These are phyloP conservation scores for Pythium monospermum DNA, from an alignment of 352 stramenopile species.

Conservation along the genomic window DNA sequence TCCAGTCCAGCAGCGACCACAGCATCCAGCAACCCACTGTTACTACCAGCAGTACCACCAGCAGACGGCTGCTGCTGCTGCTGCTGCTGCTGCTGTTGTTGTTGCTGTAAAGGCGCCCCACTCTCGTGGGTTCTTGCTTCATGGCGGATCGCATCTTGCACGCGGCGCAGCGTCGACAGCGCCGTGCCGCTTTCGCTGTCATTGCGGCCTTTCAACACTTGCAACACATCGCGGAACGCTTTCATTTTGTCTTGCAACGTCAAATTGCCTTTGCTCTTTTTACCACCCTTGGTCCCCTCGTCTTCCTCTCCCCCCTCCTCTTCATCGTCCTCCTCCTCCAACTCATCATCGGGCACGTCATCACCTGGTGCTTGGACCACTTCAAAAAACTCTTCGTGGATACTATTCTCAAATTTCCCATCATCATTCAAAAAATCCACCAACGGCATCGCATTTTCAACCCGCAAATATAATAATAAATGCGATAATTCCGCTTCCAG, in stretches of 20 bases:
- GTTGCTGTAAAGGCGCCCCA: too few relatives aligned
- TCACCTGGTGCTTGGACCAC: conserved; percentile 61
- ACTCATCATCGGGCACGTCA: conserved; percentile 60
- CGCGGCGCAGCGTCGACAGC: conserved; percentile 48
- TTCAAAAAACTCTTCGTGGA: conserved; percentile 84
- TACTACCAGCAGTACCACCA: too few relatives aligned
- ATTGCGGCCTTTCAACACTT: conserved; percentile 68
- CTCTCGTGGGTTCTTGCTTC: conserved; percentile 8
- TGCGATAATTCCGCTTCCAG: conserved; percentile 64
- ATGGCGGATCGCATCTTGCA: conserved; percentile 53
- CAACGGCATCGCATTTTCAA: conserved; percentile 54
- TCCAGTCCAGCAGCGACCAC: too few relatives aligned
- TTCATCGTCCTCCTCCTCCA: conserved; percentile 48
- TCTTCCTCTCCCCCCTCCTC: too few relatives aligned
- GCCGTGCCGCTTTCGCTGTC: conserved; percentile 49
- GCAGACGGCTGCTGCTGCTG: too few relatives aligned
- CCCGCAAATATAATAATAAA: conserved; percentile 55
- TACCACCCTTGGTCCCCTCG: too few relatives aligned
- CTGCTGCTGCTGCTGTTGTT: too few relatives aligned
- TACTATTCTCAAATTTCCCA: conserved; percentile 50
- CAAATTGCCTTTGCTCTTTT: conserved; percentile 24
- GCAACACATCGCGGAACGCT: conserved; percentile 69
- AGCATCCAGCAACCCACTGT: too few relatives aligned
- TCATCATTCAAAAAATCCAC: conserved; percentile 75
- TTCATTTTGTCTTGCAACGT: conserved; percentile 78